Conservation (phyloP, 768 basidiomycete genomes). For the Galerina marginata region DNA sequence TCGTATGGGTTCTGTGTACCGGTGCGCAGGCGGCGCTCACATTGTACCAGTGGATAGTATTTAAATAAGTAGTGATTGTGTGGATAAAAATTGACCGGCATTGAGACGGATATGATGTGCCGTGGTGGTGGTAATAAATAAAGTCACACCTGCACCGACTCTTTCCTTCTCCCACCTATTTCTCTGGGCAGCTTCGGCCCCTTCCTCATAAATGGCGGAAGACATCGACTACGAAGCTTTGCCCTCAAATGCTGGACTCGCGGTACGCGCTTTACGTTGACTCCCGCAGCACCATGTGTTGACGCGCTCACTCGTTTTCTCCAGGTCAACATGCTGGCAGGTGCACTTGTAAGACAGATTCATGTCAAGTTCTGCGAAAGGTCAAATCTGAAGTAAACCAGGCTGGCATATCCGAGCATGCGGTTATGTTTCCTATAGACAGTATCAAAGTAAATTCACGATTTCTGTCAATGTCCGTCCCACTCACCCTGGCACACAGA, state of each 20-base stretch:
- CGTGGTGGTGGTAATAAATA: not conserved
- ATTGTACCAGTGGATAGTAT: no score
- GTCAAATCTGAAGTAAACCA: conserved; percentile 34
- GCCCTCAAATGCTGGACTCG: conserved; percentile 80
- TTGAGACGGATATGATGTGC: no score
- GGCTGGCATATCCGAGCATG: conserved; percentile 99
- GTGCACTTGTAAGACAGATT: conserved; percentile 78
- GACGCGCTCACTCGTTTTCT: conserved; percentile 17
- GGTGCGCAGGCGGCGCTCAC: no score
- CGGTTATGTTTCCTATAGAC: conserved; percentile 98
- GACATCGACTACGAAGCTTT: conserved; percentile 56
- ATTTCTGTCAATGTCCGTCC: conserved; percentile 4
- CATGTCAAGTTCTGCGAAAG: conserved; percentile 4
- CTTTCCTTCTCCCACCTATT: conserved; percentile 1
- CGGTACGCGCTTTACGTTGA: conserved; percentile 43
- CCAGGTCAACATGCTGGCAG: conserved; percentile 96
- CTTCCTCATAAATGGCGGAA: conserved; percentile 37
- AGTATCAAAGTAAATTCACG: conserved; percentile 85
- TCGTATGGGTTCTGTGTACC: no score
- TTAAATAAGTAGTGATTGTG: no score
- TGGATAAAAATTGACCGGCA: no score
- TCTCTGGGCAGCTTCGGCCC: not conserved
- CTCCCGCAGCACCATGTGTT: conserved; percentile 1
- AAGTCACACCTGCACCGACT: not conserved
- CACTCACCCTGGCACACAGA: conserved; percentile 53